phyloP scores from a whole-genome alignment of 768 basidiomycete species.

The Hericium erinaceus region DNA sequence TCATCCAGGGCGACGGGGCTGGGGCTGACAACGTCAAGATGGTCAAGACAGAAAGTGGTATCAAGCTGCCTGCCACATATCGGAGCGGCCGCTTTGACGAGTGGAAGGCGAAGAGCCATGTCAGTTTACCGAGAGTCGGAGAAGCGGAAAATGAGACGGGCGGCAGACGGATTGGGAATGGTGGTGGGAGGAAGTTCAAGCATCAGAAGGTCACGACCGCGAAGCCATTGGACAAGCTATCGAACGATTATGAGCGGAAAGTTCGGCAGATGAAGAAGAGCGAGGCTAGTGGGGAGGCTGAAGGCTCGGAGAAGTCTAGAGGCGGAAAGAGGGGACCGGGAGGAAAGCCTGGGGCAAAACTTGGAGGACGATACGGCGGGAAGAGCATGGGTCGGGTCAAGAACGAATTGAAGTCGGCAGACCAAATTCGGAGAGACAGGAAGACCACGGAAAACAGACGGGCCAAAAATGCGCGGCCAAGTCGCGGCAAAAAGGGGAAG shows the following conservation, averaged over 20 bases:
- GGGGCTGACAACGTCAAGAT: conserved; percentile 93
- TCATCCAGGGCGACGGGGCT: conserved; percentile 73
- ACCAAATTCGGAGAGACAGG: conserved; percentile 78
- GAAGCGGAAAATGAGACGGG: conserved; percentile 54
- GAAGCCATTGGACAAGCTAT: conserved; percentile 72
- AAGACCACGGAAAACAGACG: conserved; percentile 53
- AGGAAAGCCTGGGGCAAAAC: conserved; percentile 18
- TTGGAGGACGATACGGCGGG: conserved; percentile 39
- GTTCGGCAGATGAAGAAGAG: conserved; percentile 52
- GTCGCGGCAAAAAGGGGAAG: conserved; percentile 32
- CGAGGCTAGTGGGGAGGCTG: conserved; percentile 20
- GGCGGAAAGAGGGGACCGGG: conserved; percentile 22
- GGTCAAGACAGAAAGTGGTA: conserved; percentile 87
- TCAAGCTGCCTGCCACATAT: conserved; percentile 84
- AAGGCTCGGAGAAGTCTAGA: neutral
- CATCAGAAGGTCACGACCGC: conserved; percentile 57
- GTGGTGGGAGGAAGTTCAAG: conserved; percentile 52
- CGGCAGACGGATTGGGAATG: conserved; percentile 13
- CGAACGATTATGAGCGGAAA: conserved; percentile 69
- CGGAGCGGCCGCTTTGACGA: conserved; percentile 91
- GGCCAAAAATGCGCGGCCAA: conserved; percentile 77
- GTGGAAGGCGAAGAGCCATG: conserved; percentile 77
- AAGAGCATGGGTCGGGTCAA: conserved; percentile 60
- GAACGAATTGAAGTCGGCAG: conserved; percentile 76
- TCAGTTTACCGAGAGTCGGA: conserved; percentile 72